A percentile compares a stretch with the other conserved stretches of the same genome.
Evolutionary conservation across 371 early-diverging fungal genomes (phyloP).

Genomic region (Mucor irregularis): DNA sequence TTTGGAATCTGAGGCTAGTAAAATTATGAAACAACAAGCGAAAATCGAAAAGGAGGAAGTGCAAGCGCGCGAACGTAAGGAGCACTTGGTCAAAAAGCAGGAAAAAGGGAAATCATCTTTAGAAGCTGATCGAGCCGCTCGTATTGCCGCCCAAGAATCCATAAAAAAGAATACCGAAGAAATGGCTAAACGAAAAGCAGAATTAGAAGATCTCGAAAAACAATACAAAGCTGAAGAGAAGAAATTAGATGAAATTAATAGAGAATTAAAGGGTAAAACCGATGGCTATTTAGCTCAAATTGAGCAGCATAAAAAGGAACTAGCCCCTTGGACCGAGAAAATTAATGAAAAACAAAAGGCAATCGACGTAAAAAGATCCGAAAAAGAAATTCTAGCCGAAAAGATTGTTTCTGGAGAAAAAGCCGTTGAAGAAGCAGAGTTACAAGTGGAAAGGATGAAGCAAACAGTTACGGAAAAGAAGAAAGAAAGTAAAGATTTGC

Average conservation of each 20-base stretch:
- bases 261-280: slow-evolving; percentile 83
- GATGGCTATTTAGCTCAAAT: slow-evolving; percentile 70
- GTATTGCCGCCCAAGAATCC: slow-evolving; percentile 49
- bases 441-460: slow-evolving; percentile 42
- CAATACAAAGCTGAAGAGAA: slow-evolving; percentile 67
- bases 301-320: slow-evolving; percentile 72
- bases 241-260: slow-evolving; percentile 75
- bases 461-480: slow-evolving; percentile 28
- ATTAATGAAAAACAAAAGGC: slow-evolving; percentile 70
- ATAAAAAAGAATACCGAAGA: slow-evolving; percentile 61
- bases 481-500: slow-evolving; percentile 23
- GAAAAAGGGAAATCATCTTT: slow-evolving; percentile 67
- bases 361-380: slow-evolving; percentile 80
- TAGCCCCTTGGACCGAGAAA: slow-evolving; percentile 86
- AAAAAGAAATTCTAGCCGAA: slow-evolving; percentile 70
- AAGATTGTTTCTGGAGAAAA: slow-evolving; percentile 52
- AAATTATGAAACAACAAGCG: slow-evolving; percentile 60
- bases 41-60: slow-evolving; percentile 82
- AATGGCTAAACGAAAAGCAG: slow-evolving; percentile 47
- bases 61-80: slow-evolving; percentile 73
- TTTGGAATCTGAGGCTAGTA: slow-evolving; percentile 57
- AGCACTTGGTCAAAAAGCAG: slow-evolving; percentile 73
- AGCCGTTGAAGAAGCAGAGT: slow-evolving; percentile 64
- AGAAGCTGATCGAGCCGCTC: slow-evolving; percentile 56
- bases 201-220: slow-evolving; percentile 64